A percentile compares a stretch with the other conserved stretches of the same genome.
These are phyloP conservation scores for Penicillium hordei DNA, from an alignment of 2,329 filamentous ascomycete species.

Conservation along the genomic window DNA sequence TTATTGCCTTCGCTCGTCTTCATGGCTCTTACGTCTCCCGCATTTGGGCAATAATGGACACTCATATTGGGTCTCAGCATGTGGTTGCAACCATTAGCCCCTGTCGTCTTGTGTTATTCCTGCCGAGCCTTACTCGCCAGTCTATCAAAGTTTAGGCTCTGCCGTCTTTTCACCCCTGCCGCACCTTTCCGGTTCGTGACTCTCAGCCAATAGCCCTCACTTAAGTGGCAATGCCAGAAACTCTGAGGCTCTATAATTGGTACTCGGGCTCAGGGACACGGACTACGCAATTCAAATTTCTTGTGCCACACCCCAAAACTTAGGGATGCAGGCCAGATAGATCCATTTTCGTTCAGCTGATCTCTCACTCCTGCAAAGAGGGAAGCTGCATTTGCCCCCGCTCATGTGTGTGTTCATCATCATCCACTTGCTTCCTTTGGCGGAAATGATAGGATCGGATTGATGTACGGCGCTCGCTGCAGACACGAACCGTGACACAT, in stretches of 20 bases:
- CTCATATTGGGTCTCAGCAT: slow-evolving; percentile 19
- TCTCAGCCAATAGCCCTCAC: slow-evolving; percentile 28
- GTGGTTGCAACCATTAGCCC: slow-evolving; percentile 25
- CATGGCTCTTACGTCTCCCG: slow-evolving; percentile 14
- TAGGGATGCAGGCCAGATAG: slow-evolving; percentile 20
- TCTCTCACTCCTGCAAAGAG: slow-evolving; percentile 42
- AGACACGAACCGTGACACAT: slow-evolving; percentile 37
- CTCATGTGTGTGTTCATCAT: slow-evolving; percentile 39
- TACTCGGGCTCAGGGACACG: slow-evolving; percentile 24
- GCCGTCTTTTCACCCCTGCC: slow-evolving; percentile 25
- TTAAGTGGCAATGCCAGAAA: slow-evolving; percentile 35
- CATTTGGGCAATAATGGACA: slow-evolving; percentile 17
- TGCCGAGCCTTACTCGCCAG: slow-evolving; percentile 19
- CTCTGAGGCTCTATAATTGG: slow-evolving; percentile 35
- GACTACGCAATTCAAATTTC: slow-evolving; percentile 23
- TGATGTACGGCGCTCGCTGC: slow-evolving; percentile 32
- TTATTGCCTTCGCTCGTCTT: slow-evolving; percentile 11
- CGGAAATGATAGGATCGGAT: slow-evolving; percentile 35
- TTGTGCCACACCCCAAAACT: slow-evolving; percentile 16
- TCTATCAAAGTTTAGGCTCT: slow-evolving; percentile 19
- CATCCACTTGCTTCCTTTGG: slow-evolving; percentile 27
- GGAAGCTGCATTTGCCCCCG: slow-evolving; percentile 40
- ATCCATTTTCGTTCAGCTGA: slow-evolving; percentile 43
- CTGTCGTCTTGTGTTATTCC: slow-evolving; percentile 15
- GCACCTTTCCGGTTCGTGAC: slow-evolving; percentile 31